A percentile compares a stretch with the other conserved stretches of the same genome.
Conservation (phyloP, 805 yeast species). For the Pichia deserticola region DNA sequence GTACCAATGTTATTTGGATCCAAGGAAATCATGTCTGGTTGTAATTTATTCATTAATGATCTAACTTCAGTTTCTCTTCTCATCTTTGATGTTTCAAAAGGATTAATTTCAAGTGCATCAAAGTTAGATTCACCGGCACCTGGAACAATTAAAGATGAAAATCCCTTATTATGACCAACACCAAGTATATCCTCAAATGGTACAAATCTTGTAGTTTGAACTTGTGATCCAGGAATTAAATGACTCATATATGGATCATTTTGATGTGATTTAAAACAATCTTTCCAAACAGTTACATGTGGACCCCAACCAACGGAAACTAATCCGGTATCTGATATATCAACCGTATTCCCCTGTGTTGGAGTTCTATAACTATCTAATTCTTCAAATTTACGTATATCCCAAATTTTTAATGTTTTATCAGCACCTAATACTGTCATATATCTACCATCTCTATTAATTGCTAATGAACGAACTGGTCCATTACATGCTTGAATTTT, state of each 20-base stretch:
- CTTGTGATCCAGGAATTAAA: slow-evolving; percentile 66
- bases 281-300: slow-evolving; percentile 92
- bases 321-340: slow-evolving; percentile 82
- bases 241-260: slow-evolving; percentile 90
- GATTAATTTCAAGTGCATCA: slow-evolving; percentile 89
- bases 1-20: slow-evolving; percentile 86
- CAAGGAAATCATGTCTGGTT: slow-evolving; percentile 86
- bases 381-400: slow-evolving; percentile 74
- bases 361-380: slow-evolving; percentile 66
- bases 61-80: slow-evolving; percentile 92
- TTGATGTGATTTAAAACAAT: slow-evolving; percentile 61
- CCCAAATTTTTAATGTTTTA: slow-evolving; percentile 84
- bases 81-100: slow-evolving; percentile 85
- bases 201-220: slow-evolving; percentile 64
- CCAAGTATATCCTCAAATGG: slow-evolving; percentile 97
- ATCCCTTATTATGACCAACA: slow-evolving; percentile 71
- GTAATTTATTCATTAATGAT: slow-evolving; percentile 73
- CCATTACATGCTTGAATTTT: slow-evolving; percentile 79
- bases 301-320: slow-evolving; percentile 94
- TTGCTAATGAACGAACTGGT: slow-evolving; percentile 75
- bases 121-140: slow-evolving; percentile 98
- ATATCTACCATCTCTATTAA: slow-evolving; percentile 86
- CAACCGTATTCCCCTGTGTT: slow-evolving; percentile 75
- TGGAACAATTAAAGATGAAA: slow-evolving; percentile 83
- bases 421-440: slow-evolving; percentile 94